Evolutionary conservation across 129 eudicot species (phyloP), one percentile per base, ranked within the genome.

Genomic region (Sambucus nigra): DNA sequence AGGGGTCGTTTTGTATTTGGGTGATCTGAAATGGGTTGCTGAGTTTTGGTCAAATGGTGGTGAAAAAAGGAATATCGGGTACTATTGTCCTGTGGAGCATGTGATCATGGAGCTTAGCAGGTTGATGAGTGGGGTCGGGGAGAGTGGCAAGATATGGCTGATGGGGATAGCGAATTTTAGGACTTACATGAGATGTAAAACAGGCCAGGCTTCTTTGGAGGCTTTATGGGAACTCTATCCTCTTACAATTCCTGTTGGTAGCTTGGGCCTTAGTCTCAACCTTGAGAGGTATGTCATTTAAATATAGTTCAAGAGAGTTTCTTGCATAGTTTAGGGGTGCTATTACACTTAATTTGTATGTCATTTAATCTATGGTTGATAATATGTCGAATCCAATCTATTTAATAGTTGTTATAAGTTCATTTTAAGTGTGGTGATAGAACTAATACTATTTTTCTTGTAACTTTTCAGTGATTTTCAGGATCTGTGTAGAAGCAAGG

Each of bases 1-100:
- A 77, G 94, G 96, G 53, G 82, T 82, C 5, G 86, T 87, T 49
- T 67, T 87, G 70, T 82, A 87, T 54, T 64, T 87, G 46, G 96
- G 96, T 41, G 94, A 87, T 71, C 86, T 87, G 18, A 67, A 72
- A 60, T 87, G 96, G 96, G 86, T 87, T 33, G 77, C 96, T 12
- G 88, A 79, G 57, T 87, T 76, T 56, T 87, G 96, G 96, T 77
- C 71, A 10, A 76, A 58, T 31, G 75, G 73, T 35, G 64, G 73
- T 62, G 83, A 71, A 25, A 69, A 68, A 60, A 80, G 80, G 67
- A 67, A 63, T n/a, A 67, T 53, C 44, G 42, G 42, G 1, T 66
- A 60, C 48, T 87, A 76, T 62, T 70, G 78, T 40, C 86, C 94
- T n/a, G 76, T 87, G 64, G 88, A 82, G 66, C 81, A 78, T 55